Evolutionary conservation across 73 alveolate species (phyloP), one percentile per base, ranked within the genome.

Genomic region (Halteria grandinella): DNA sequence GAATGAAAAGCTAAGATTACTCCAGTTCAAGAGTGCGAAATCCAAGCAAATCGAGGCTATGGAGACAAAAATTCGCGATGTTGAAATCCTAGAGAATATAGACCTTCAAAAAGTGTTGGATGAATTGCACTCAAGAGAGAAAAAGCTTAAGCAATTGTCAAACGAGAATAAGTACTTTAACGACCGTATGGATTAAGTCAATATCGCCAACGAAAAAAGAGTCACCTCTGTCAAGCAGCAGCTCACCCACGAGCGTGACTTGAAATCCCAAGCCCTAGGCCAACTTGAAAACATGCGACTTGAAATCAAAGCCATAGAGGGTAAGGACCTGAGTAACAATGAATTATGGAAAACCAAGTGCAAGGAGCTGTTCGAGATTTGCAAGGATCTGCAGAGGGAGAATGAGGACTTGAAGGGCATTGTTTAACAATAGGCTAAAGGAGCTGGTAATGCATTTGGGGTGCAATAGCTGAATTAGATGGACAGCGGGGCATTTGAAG

Each of bases 21-120:
- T 81, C 23, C 66, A 83, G 57, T 83, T 49, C 31, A 83, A 83
- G 54, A 54, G 59, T 33, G 53, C 84, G 8, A 83, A 83, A 44
- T 24, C 80, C 24, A 83, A 83, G 54, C n/a, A 87, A 59, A 49
- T 83, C 0, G 92, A 83, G 6, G 92, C 72, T 27, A 71, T 83
- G 23, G 92, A 83, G 37, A 36, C 83, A 20, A 83, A 83, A 50
- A 81, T 83, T 47, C 24, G 92, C 41, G 79, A 83, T 37, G 36
- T 83, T 29, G 92, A 83, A 71, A 74, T 83, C 57, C 63, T 83
- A 11, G 92, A 83, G 45, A 83, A 83, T 36, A 74, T 83, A 6
- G 92, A 83, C 70, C 34, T 83, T 5, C 72, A 73, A 41, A 83
- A 74, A 28, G 83, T 83, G 10, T 64, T 83, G 0, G 92, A 83